A percentile compares a stretch with the other conserved stretches of the same genome.
These are phyloP conservation scores for Microstegium vimineum DNA, from an alignment of 176 grass and related monocot species.

Conservation along the genomic window DNA sequence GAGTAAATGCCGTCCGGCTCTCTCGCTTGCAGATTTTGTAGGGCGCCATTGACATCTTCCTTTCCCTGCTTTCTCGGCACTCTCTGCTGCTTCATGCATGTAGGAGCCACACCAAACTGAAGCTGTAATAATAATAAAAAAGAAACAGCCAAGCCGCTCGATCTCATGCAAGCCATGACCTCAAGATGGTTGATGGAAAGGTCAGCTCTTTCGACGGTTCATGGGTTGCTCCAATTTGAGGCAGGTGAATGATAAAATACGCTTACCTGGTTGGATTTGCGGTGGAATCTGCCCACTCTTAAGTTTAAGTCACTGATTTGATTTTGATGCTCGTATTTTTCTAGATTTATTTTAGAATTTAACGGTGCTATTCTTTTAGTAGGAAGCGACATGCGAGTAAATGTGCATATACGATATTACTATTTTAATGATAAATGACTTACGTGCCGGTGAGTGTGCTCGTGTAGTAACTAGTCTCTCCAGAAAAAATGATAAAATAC, in stretches of 20 bases:
- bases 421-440: no score
- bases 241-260: conserved; percentile 23
- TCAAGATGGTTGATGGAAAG: conserved; percentile 15
- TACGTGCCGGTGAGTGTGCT: no score
- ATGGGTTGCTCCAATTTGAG: conserved; percentile 9
- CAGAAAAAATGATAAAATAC: no score
- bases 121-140: conserved; percentile 1
- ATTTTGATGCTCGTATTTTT: no score
- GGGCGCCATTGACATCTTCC: conserved; percentile 25
- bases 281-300: no score
- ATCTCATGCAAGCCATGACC: conserved; percentile 50
- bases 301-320: no score
- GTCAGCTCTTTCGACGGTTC: conserved; percentile 12
- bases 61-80: background rate
- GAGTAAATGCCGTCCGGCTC: conserved; percentile 22
- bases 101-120: conserved; percentile 16
- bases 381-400: no score
- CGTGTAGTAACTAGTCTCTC: no score
- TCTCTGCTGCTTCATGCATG: conserved; percentile 3
- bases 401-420: no score
- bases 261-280: no score
- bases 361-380: no score
- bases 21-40: conserved; percentile 30
- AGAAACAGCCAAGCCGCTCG: background rate
- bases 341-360: no score